Evolutionary conservation across 306 rosid genomes (phyloP).

Genomic region (Lathyrus oleraceus): DNA sequence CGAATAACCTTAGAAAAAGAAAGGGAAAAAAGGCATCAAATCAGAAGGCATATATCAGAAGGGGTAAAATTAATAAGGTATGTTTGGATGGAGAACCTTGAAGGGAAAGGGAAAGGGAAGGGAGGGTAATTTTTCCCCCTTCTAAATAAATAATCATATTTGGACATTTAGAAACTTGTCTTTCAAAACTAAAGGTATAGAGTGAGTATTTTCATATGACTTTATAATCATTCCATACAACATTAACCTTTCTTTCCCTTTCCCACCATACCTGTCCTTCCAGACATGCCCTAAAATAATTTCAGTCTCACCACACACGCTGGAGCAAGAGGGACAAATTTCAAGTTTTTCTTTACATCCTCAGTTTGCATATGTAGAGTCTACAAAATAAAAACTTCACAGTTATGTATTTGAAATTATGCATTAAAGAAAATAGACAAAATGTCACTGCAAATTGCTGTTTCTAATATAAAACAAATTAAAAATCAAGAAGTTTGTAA

Average conservation of each 20-base stretch:
- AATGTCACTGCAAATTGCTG: not conserved
- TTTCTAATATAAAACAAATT: not conserved
- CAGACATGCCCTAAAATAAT: not conserved
- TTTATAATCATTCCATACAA: not conserved
- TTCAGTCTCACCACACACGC: constrained; percentile 83
- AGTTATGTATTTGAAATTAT: constrained; percentile 31
- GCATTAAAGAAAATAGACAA: constrained; percentile 2
- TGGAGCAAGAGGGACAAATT: constrained; percentile 90
- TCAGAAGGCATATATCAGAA: constrained; percentile 11
- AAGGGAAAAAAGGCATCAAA: not conserved
- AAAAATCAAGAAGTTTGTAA: not conserved
- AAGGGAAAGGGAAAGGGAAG: constrained; percentile 5
- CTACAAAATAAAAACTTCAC: constrained; percentile 44
- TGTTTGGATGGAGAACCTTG: constrained; percentile 11
- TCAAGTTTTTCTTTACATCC: constrained; percentile 64
- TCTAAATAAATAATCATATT: not conserved
- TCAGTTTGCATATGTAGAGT: constrained; percentile 66
- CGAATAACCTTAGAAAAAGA: constrained; percentile 64
- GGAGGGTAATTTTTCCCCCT: not conserved
- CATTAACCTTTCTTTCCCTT: not conserved
- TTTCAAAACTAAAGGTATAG: not conserved
- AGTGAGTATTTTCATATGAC: not conserved
- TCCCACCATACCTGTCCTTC: not conserved
- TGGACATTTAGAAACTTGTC: not conserved
- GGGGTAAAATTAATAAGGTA: not conserved